Evolutionary conservation across 768 basidiomycete genomes (phyloP).

Genomic region (Tubosaeta sp.): DNA sequence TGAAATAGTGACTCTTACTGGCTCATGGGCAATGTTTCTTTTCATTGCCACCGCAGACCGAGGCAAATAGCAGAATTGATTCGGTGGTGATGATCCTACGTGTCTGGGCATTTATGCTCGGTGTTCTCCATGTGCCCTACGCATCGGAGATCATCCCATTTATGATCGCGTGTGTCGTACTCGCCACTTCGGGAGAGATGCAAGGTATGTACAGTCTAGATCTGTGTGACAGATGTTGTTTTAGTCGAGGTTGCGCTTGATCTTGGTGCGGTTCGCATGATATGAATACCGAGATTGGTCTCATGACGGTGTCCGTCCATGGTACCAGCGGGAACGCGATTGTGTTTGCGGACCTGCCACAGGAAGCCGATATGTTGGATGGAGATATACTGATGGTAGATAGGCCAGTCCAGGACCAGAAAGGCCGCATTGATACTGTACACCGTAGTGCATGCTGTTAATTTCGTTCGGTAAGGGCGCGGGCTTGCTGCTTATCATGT

Average conservation of each 20-base stretch:
- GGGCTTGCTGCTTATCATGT: too few relatives aligned
- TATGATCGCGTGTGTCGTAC: not conserved
- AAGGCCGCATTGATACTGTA: too few relatives aligned
- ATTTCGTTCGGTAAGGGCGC: too few relatives aligned
- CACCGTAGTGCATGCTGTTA: too few relatives aligned
- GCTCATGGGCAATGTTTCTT: not conserved
- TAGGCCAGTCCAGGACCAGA: too few relatives aligned
- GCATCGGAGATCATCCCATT: not conserved
- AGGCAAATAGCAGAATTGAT: not conserved
- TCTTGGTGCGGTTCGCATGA: not conserved
- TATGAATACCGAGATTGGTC: conserved; percentile 1
- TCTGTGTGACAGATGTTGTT: too few relatives aligned
- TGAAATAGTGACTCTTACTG: not conserved
- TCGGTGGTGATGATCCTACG: conserved; percentile 16
- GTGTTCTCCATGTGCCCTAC: conserved; percentile 8
- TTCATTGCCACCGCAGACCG: conserved; percentile 10
- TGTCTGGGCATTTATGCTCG: conserved; percentile 11
- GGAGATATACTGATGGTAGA: not conserved
- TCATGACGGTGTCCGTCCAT: not conserved
- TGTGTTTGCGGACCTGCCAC: not conserved
- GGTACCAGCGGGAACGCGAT: not conserved
- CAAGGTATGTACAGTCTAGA: not conserved
- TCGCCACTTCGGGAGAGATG: not conserved
- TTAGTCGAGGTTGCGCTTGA: too few relatives aligned
- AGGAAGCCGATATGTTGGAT: too few relatives aligned